Base-by-base conservation (phyloP, 257 asterid species). In the Catharanthus roseus region DNA sequence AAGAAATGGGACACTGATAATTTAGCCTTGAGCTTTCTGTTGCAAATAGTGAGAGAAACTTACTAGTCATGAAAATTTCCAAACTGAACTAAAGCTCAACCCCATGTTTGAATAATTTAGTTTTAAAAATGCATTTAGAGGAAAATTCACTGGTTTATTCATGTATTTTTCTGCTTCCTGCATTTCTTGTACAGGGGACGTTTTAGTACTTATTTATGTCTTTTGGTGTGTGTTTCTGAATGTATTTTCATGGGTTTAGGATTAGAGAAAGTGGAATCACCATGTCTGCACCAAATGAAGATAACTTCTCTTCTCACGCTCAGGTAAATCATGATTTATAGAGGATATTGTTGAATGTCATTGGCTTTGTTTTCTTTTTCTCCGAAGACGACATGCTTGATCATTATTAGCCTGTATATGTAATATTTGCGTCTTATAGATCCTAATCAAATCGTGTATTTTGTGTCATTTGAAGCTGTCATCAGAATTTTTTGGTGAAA, bases 401-500 rank as follows among this genome's bases (percentile, higher is more conserved):
- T 18, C 64, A 41, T 29, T 51, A 50, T 4, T 41, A 44, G 6
- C 3, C 18, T 28, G 13, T 34, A 33, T 67, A 7, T 44, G 34
- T 21, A 47, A 38, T 13, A 21, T 31, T 26, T 10, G 26, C 56
- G 42, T 56, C 41, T 67, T 56, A 68, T 56, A 36, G 66, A 75
- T 71, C 26, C 53, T 73, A 28, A 65, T 69, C 24, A 10, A 18
- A 49, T 47, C 44, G 4, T 69, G 4, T 69, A 65, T 33, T 66
- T 72, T 73, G 44, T 69, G 67, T 65, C 69, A 57, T 72, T 72
- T 81, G 86, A 91, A 95, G 97, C 77, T 88, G 36, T 72, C 88
- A 21, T 84, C 86, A 45, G 86, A 84, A 45, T 58, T 91, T 60
- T 86, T 93, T 72, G 51, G 50, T 16, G 93, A 89, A 26, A 87